Evolutionary conservation across 495 filamentous ascomycete genomes (phyloP).

Genomic region (Tetracladium marchalianum): DNA sequence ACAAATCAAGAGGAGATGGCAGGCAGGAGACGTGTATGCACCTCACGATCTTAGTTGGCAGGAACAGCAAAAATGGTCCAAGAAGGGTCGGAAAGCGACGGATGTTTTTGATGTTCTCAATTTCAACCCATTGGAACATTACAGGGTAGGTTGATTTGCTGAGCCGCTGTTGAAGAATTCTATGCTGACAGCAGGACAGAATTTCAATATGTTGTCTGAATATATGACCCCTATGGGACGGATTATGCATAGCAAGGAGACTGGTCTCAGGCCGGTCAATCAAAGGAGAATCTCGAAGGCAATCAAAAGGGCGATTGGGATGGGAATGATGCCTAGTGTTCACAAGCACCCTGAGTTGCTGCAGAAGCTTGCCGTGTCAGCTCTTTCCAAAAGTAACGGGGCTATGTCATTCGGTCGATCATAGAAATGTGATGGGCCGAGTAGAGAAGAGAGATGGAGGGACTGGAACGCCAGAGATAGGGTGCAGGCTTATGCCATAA

Average conservation of each 20-base stretch:
- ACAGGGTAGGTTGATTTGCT: slow-evolving; percentile 50
- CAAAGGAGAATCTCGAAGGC: slow-evolving; percentile 90
- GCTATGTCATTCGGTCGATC: no score
- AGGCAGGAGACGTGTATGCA: slow-evolving; percentile 73
- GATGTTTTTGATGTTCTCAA: slow-evolving; percentile 78
- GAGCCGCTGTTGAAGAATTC: not conserved
- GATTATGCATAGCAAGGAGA: slow-evolving; percentile 63
- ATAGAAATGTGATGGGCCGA: no score
- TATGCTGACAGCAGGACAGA: slow-evolving; percentile 38
- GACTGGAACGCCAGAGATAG: no score
- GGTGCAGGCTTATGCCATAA: no score
- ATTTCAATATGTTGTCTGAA: slow-evolving; percentile 87
- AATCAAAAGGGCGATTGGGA: slow-evolving; percentile 73
- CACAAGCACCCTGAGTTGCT: slow-evolving; percentile 89
- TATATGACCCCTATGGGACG: slow-evolving; percentile 76
- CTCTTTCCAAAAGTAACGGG: no score
- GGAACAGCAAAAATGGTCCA: slow-evolving; percentile 64
- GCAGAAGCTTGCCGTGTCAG: slow-evolving; percentile 15
- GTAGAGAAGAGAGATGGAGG: no score
- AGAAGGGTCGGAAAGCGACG: slow-evolving; percentile 32
- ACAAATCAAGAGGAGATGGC: slow-evolving; percentile 49
- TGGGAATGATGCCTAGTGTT: slow-evolving; percentile 87
- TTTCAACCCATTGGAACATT: slow-evolving; percentile 72
- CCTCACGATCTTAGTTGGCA: slow-evolving; percentile 72
- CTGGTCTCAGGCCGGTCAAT: slow-evolving; percentile 79